phyloP scores from a whole-genome alignment of 2,329 filamentous ascomycete species.

The Fusarium vanettenii region DNA sequence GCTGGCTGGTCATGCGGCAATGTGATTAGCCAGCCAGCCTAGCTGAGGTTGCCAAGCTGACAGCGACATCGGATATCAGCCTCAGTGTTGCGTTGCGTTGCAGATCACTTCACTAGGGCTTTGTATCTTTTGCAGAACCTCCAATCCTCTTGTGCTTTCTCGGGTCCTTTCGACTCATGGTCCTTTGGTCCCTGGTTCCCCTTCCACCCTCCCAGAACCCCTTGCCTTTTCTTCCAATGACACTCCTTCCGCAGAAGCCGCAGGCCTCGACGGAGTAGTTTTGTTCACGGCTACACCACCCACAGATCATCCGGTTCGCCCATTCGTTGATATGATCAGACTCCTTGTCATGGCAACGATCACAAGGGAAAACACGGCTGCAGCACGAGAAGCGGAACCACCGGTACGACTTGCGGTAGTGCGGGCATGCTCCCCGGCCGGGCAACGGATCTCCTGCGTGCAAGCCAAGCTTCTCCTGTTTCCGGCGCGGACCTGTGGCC shows the following conservation, averaged over 20 bases:
- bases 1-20: constrained; percentile 11
- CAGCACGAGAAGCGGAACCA: constrained; percentile 77
- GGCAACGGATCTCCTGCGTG: constrained; percentile 68
- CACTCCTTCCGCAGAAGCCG: constrained; percentile 75
- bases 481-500: constrained; percentile 55
- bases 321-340: constrained; percentile 82
- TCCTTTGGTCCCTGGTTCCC: constrained; percentile 76
- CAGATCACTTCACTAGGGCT: constrained; percentile 3
- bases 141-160: constrained; percentile 76
- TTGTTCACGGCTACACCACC: constrained; percentile 84
- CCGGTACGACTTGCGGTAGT: constrained; percentile 69
- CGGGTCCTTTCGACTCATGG: constrained; percentile 82
- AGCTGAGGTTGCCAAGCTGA: constrained; percentile 31
- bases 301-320: constrained; percentile 86
- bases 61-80: constrained; percentile 15
- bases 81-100: not conserved
- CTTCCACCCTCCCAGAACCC: constrained; percentile 93
- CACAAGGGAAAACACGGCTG: constrained; percentile 68
- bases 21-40: constrained; percentile 18
- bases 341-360: constrained; percentile 79
- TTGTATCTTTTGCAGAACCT: constrained; percentile 38
- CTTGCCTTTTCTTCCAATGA: constrained; percentile 72
- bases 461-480: constrained; percentile 66
- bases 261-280: constrained; percentile 82
- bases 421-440: constrained; percentile 63